A percentile compares a stretch with the other conserved stretches of the same genome.
These are phyloP conservation scores for Eucalyptus regnans DNA, from an alignment of 345 rosid genomes.

Conservation along the genomic window DNA sequence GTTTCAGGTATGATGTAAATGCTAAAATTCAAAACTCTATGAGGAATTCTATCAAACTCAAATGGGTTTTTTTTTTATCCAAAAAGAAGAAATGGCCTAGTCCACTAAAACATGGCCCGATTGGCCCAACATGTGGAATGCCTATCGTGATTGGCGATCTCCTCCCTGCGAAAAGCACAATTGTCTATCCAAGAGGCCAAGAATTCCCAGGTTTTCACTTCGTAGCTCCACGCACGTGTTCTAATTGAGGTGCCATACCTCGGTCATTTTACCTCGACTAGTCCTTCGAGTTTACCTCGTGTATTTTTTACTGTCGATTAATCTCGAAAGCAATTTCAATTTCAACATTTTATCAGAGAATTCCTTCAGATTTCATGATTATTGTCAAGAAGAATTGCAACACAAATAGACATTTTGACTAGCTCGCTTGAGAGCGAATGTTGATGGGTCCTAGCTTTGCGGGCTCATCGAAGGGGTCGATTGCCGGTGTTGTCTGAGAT, in stretches of 20 bases:
- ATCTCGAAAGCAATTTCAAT: background rate
- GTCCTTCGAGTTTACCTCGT: background rate
- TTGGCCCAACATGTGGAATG: background rate
- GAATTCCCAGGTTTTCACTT: background rate
- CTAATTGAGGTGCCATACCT: background rate
- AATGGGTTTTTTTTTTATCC: background rate
- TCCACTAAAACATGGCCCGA: background rate
- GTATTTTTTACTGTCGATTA: no score
- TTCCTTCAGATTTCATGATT: background rate
- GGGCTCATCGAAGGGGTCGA: no score
- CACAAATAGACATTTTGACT: no score
- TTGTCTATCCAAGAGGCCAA: background rate
- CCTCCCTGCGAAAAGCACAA: background rate
- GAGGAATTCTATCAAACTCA: no score
- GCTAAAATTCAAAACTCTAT: no score
- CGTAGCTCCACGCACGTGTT: background rate
- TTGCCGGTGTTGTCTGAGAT: no score
- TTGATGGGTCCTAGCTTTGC: no score
- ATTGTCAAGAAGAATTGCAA: background rate
- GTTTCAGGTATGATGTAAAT: rapidly evolving
- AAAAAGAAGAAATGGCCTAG: background rate
- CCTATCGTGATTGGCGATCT: background rate
- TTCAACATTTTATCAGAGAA: background rate
- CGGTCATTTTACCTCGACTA: background rate
- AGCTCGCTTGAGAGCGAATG: rapidly evolving